Conservation (phyloP, 177 flowering plant species). For the Vitis hybrid region DNA sequence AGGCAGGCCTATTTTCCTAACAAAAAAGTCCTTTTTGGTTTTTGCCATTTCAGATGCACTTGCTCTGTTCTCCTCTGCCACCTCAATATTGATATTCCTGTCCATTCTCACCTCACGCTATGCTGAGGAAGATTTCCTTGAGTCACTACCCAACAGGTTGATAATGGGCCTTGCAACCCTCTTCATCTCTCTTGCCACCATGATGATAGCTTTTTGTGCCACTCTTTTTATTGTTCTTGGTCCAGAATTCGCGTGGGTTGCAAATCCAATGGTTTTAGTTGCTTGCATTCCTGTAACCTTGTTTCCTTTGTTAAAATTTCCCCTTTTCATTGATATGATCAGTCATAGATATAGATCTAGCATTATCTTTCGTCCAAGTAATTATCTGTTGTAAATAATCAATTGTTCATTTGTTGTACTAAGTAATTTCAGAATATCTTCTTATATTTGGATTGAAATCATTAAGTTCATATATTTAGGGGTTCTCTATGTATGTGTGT, state of each 20-base stretch:
- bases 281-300: slow-evolving; percentile 16
- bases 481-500: too few relatives aligned
- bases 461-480: too few relatives aligned
- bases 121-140: slow-evolving; percentile 24
- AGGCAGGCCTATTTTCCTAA: slow-evolving; percentile 17
- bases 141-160: slow-evolving; percentile 15
- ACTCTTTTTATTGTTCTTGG: slow-evolving; percentile 12
- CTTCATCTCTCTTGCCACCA: slow-evolving; percentile 14
- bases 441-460: too few relatives aligned
- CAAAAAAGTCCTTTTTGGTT: slow-evolving; percentile 7
- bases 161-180: slow-evolving; percentile 17
- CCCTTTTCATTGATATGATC: slow-evolving; percentile 12
- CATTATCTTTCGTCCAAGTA: background rate
- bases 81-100: slow-evolving; percentile 24
- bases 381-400: slow-evolving; percentile 1
- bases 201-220: slow-evolving; percentile 23
- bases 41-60: slow-evolving; percentile 23
- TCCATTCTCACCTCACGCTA: slow-evolving; percentile 28
- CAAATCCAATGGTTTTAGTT: slow-evolving; percentile 4
- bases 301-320: slow-evolving; percentile 12
- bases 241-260: background rate
- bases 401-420: too few relatives aligned
- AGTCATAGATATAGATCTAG: background rate
- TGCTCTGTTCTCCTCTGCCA: slow-evolving; percentile 14
- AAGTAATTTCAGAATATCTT: too few relatives aligned